Base-by-base conservation (phyloP, 192 early-diverging fungal genomes). In the Coemansia guatemalensis region DNA sequence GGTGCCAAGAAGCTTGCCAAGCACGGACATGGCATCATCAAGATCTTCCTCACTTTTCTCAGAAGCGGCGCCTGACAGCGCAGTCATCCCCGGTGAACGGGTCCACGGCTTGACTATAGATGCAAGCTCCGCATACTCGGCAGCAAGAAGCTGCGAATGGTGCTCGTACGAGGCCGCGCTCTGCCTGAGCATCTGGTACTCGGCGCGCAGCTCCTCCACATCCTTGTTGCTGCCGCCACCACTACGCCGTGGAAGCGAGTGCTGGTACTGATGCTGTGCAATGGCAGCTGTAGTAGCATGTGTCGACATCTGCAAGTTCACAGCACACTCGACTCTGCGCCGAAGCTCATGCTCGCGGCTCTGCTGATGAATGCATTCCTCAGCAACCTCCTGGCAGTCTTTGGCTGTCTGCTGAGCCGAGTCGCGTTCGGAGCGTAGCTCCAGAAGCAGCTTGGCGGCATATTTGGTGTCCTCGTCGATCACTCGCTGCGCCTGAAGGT, bases 391-490 rank as follows among this genome's bases (percentile, higher is more conserved):
- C 12, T 55, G 33, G 23, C 59, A 44, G 17, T 35, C 51, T 12
- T 14, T 33, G 1, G 69, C 68, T 9, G 47, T 30, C 22, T 18
- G 26, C 30, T 62, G 24, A 32, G 64, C 60, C 11, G 53, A 21
- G 29, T 71, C 78, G 54, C 69, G 68, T 61, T 81, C 78, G 0
- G 55, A n/a, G 3, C 73, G 54, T 29, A 81, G 62, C 58, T 81
- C 78, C 27, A 75, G 56, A 44, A 81, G 69, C 58, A 81, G 62
- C 61, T 60, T 50, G 22, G 78, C 72, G 2, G 78, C 78, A 23
- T 69, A 71, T 52, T 67, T 53, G 7, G 69, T 67, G 64, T 81
- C 78, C 4, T 60, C 66, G 29, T 81, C 78, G 2, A 72, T 23
- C 22, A 50, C 62, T 0, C 47, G 49, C 23, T 32, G 55, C 54